Conservation (phyloP, 768 basidiomycete genomes). For the Russula dissimulans region DNA sequence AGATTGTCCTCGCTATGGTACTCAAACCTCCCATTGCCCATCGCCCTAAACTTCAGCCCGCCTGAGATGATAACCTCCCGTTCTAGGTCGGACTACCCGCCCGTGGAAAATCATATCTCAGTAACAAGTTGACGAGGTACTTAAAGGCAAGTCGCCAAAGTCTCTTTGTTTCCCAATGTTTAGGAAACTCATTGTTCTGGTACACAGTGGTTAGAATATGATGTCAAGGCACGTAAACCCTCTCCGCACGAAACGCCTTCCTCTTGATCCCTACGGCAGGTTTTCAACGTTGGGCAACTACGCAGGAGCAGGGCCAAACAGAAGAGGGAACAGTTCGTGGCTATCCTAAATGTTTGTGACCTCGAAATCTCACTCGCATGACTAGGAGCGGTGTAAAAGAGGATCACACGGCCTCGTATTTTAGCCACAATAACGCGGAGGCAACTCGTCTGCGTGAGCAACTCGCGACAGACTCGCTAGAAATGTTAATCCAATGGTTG, state of each 20-base stretch:
- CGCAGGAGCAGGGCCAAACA: slow-evolving; percentile 78
- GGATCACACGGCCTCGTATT: slow-evolving; percentile 86
- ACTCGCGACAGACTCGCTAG: slow-evolving; percentile 85
- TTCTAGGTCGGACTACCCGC: slow-evolving; percentile 91
- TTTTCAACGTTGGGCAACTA: slow-evolving; percentile 96
- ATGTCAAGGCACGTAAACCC: slow-evolving; percentile 64
- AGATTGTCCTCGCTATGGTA: slow-evolving; percentile 98
- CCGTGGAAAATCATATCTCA: slow-evolving; percentile 94
- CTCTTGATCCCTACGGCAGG: slow-evolving; percentile 35
- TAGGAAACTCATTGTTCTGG: not conserved
- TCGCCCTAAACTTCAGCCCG: not conserved
- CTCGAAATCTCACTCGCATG: not conserved
- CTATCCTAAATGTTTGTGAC: not conserved
- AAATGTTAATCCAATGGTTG: slow-evolving; percentile 92
- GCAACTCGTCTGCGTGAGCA: slow-evolving; percentile 70
- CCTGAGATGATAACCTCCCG: not conserved
- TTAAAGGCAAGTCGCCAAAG: slow-evolving; percentile 49
- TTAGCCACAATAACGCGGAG: slow-evolving; percentile 75
- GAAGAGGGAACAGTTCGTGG: slow-evolving; percentile 58
- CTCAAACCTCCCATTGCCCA: slow-evolving; percentile 12
- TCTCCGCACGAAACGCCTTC: not conserved
- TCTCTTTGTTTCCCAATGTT: not conserved
- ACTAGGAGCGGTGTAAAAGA: slow-evolving; percentile 73
- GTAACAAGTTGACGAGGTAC: slow-evolving; percentile 96
- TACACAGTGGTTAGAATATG: slow-evolving; percentile 95